These are phyloP conservation scores for Colletotrichum graminicola DNA, from an alignment of 2,329 filamentous ascomycete genomes.

Conservation along the genomic window DNA sequence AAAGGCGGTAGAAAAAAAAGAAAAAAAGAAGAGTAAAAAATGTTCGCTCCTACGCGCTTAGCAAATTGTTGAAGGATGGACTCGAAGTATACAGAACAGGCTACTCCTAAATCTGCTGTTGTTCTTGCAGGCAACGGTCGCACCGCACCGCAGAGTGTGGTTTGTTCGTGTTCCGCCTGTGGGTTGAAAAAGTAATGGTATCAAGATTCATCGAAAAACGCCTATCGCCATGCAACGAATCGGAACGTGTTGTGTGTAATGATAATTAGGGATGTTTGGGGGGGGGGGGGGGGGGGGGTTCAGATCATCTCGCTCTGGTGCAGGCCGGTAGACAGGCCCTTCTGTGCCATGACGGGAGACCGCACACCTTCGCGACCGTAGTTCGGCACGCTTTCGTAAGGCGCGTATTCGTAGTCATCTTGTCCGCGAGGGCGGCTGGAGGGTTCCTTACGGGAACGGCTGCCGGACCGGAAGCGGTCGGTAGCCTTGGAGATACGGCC, in stretches of 20 bases:
- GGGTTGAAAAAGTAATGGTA: constrained; percentile 38
- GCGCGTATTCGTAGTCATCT: constrained; percentile 50
- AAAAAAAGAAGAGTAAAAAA: constrained; percentile 2
- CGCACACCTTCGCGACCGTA: constrained; percentile 54
- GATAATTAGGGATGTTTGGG: constrained; percentile 18
- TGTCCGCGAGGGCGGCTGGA: constrained; percentile 56
- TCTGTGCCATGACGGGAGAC: constrained; percentile 45
- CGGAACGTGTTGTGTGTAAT: constrained; percentile 43
- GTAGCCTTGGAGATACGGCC: constrained; percentile 69
- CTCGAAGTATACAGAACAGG: constrained; percentile 41
- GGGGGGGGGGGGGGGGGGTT: constrained; percentile 21
- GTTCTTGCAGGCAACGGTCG: constrained; percentile 19
- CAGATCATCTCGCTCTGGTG: constrained; percentile 69
- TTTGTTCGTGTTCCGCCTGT: constrained; percentile 15
- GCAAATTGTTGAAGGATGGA: constrained; percentile 41
- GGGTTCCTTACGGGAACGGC: constrained; percentile 65
- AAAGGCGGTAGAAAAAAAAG: background rate
- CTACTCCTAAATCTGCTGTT: constrained; percentile 18
- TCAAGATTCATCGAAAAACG: constrained; percentile 48
- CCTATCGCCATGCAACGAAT: constrained; percentile 56
- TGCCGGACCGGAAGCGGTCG: constrained; percentile 71
- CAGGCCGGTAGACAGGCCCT: constrained; percentile 63
- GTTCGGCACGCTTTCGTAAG: constrained; percentile 58
- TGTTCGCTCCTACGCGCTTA: constrained; percentile 34
- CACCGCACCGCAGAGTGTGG: background rate